These are phyloP conservation scores for Suillus subluteus DNA, from an alignment of 768 basidiomycete species.

Conservation along the genomic window DNA sequence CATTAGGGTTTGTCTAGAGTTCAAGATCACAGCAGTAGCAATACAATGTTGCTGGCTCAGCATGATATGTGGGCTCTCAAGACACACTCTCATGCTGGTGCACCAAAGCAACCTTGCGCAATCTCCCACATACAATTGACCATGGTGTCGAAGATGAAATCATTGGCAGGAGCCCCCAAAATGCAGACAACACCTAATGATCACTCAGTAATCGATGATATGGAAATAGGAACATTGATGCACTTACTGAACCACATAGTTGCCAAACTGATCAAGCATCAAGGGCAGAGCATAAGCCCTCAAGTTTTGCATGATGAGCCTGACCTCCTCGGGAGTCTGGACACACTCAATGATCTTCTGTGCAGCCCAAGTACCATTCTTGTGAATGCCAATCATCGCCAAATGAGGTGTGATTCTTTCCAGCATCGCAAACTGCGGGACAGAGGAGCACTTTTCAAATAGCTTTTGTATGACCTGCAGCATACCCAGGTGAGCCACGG, in stretches of 20 bases:
- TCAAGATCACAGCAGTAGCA: constrained; percentile 91
- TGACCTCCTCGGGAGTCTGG: constrained; percentile 82
- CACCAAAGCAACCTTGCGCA: constrained; percentile 96
- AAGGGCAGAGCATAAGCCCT: constrained; percentile 92
- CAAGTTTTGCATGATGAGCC: constrained; percentile 82
- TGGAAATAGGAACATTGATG: neutral
- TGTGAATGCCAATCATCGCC: constrained; percentile 98
- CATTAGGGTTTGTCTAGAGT: constrained; percentile 98
- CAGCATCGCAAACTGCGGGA: constrained; percentile 84
- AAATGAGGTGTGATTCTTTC: constrained; percentile 93
- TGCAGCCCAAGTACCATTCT: constrained; percentile 99
- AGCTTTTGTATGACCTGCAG: constrained; percentile 91
- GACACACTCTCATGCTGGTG: constrained; percentile 94
- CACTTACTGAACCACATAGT: constrained; percentile 84
- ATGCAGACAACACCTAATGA: constrained; percentile 78
- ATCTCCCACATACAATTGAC: constrained; percentile 98
- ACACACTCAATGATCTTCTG: constrained; percentile 99
- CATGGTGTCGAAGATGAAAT: constrained; percentile 98
- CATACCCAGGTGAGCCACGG: constrained; percentile 11
- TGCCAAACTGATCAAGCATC: constrained; percentile 91
- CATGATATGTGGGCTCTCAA: constrained; percentile 88
- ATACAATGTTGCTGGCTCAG: constrained; percentile 93
- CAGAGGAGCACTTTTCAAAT: constrained; percentile 85
- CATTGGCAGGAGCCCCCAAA: constrained; percentile 89
- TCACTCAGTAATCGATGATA: constrained; percentile 12